Evolutionary conservation across 1,139 yeast genomes (phyloP).

Genomic region (Komagataea norvegica): DNA sequence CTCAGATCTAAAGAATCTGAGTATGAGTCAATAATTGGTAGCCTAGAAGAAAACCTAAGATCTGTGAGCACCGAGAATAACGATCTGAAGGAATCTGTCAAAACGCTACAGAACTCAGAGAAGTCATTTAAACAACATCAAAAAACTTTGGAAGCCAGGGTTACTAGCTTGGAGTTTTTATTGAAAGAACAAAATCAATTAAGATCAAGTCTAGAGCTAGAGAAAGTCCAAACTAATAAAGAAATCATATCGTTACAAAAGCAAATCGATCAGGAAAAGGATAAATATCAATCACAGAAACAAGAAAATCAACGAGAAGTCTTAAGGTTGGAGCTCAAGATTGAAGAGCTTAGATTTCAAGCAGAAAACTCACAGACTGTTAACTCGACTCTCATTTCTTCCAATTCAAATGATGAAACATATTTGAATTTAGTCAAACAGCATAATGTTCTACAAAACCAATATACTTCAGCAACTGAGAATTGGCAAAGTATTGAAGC

Average conservation of each 20-base stretch:
- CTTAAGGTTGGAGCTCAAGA: slow-evolving; percentile 34
- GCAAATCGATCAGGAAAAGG: slow-evolving; percentile 29
- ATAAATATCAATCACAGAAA: slow-evolving; percentile 24
- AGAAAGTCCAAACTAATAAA: slow-evolving; percentile 35
- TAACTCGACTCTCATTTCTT: slow-evolving; percentile 13
- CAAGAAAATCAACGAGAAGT: slow-evolving; percentile 45
- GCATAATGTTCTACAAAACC: slow-evolving; percentile 57
- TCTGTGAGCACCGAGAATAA: slow-evolving; percentile 31
- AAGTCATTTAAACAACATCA: slow-evolving; percentile 8
- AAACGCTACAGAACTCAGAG: slow-evolving; percentile 23
- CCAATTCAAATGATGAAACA: slow-evolving; percentile 26
- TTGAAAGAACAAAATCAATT: slow-evolving; percentile 27
- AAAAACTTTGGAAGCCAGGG: slow-evolving; percentile 1
- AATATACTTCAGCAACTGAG: slow-evolving; percentile 64
- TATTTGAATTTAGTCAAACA: slow-evolving; percentile 31
- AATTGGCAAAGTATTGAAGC: slow-evolving; percentile 66
- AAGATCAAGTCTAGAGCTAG: slow-evolving; percentile 36
- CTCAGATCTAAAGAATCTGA: slow-evolving; percentile 49
- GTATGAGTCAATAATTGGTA: slow-evolving; percentile 42
- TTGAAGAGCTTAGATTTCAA: slow-evolving; percentile 37
- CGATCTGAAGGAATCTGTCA: slow-evolving; percentile 17
- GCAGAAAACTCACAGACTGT: slow-evolving; percentile 35
- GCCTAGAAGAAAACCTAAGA: slow-evolving; percentile 34
- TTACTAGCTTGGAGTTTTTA: background rate
- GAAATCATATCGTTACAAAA: slow-evolving; percentile 27